Percentiles rank a stretch among this genome's conserved stretches.
Conservation (phyloP, 2,329 filamentous ascomycete genomes). For the Exophiala calicioides region DNA sequence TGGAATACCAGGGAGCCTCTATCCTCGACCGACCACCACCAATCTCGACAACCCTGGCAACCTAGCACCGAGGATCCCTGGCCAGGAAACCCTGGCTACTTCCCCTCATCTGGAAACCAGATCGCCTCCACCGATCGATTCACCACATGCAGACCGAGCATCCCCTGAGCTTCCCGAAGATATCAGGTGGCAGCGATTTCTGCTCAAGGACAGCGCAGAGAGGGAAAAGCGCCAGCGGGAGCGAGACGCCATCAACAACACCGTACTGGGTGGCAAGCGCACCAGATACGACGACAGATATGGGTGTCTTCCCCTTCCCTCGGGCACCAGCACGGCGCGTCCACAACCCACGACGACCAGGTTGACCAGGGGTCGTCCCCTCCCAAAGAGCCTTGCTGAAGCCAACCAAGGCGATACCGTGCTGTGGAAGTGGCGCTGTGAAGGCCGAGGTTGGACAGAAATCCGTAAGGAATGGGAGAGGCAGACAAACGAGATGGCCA, state of each 20-base stretch:
- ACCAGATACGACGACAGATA: too few species aligned
- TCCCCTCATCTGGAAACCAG: background rate
- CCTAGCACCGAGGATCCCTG: constrained; percentile 1
- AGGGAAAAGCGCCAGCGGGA: too few species aligned
- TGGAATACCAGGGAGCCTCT: too few species aligned
- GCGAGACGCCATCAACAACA: too few species aligned
- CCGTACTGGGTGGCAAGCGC: too few species aligned
- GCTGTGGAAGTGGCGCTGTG: constrained; percentile 12
- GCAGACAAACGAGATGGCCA: constrained; percentile 1
- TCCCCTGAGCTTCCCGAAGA: background rate
- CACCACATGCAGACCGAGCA: too few species aligned
- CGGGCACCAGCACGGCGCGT: background rate
- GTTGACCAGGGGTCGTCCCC: background rate
- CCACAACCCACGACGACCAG: background rate
- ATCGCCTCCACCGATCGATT: background rate
- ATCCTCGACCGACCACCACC: constrained; percentile 2
- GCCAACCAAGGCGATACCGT: constrained; percentile 11
- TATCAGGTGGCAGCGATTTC: too few species aligned
- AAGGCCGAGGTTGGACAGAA: constrained; percentile 9
- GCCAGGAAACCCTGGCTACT: background rate
- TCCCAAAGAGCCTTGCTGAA: constrained; percentile 5
- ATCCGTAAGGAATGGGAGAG: constrained; percentile 8
- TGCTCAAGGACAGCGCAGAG: too few species aligned
- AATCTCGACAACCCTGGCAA: constrained; percentile 8
- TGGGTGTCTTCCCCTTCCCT: background rate